Percentiles rank a stretch among this genome's conserved stretches.
Evolutionary conservation across 208 protist genomes (phyloP).

Genomic region (Strigomonas culicis): DNA sequence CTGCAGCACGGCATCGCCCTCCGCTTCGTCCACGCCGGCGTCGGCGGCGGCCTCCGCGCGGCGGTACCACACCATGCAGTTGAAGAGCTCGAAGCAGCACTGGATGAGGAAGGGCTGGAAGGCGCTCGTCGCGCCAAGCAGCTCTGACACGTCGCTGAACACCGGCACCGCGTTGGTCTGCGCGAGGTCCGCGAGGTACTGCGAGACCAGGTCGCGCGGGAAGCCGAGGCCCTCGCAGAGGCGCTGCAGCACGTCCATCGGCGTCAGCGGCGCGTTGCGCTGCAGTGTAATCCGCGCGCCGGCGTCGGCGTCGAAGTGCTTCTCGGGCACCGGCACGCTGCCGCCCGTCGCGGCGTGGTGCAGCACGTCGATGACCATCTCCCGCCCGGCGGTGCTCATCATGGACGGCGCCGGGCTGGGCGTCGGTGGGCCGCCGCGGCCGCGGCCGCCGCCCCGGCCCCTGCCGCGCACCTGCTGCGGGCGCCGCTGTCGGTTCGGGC

Average conservation of each 20-base stretch:
- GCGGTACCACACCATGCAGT: slow-evolving; percentile 71
- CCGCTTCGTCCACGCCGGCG: slow-evolving; percentile 18
- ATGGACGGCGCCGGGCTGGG: slow-evolving; percentile 49
- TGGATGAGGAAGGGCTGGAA: slow-evolving; percentile 78
- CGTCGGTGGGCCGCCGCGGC: slow-evolving; percentile 18
- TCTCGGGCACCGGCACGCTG: slow-evolving; percentile 71
- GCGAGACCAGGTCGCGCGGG: slow-evolving; percentile 69
- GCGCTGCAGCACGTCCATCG: slow-evolving; percentile 64
- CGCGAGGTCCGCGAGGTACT: slow-evolving; percentile 78
- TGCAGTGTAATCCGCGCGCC: slow-evolving; percentile 69
- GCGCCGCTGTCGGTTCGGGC: slow-evolving; percentile 74
- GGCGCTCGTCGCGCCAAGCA: slow-evolving; percentile 48
- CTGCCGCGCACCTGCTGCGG: slow-evolving; percentile 27
- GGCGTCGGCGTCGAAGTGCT: slow-evolving; percentile 74
- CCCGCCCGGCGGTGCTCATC: slow-evolving; percentile 61
- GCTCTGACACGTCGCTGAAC: slow-evolving; percentile 57
- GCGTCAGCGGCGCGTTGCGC: slow-evolving; percentile 68
- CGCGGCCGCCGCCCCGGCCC: slow-evolving; percentile 31
- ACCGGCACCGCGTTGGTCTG: slow-evolving; percentile 34
- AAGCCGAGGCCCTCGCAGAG: slow-evolving; percentile 86
- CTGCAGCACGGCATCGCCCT: slow-evolving; percentile 52
- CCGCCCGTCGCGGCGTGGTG: slow-evolving; percentile 84
- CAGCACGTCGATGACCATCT: slow-evolving; percentile 88
- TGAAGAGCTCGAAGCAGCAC: slow-evolving; percentile 84
- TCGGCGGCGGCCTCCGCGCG: slow-evolving; percentile 28